Evolutionary conservation across 257 asterid species (phyloP).

Genomic region (Gentiana macrophylla): DNA sequence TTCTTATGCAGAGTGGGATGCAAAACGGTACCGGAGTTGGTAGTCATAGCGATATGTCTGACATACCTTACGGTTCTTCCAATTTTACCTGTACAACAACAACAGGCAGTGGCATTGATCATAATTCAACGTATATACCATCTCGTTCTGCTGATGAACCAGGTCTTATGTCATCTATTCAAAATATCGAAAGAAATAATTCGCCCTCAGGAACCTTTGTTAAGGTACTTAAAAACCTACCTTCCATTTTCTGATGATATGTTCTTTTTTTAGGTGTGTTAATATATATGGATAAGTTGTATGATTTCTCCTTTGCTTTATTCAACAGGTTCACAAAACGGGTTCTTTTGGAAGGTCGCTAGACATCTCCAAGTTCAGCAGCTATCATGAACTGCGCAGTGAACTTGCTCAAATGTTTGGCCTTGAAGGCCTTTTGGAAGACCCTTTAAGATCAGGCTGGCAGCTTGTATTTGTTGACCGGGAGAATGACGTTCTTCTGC

Average conservation of each 20-base stretch:
- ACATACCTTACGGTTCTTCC: slow-evolving; percentile 35
- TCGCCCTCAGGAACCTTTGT: slow-evolving; percentile 46
- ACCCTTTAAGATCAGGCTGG: slow-evolving; percentile 98
- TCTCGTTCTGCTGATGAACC: slow-evolving; percentile 41
- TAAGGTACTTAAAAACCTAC: slow-evolving; percentile 27
- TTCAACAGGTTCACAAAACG: slow-evolving; percentile 49
- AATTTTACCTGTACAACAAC: slow-evolving; percentile 38
- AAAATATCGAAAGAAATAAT: slow-evolving; percentile 32
- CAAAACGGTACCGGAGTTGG: slow-evolving; percentile 40
- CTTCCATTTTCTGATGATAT: background rate
- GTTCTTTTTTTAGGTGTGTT: background rate
- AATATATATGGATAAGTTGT: background rate
- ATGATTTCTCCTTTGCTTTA: background rate
- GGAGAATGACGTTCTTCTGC: slow-evolving; percentile 81
- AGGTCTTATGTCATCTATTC: slow-evolving; percentile 32
- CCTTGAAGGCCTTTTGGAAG: slow-evolving; percentile 74
- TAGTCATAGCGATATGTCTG: slow-evolving; percentile 31
- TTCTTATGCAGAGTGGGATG: slow-evolving; percentile 40
- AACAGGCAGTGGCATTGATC: slow-evolving; percentile 31
- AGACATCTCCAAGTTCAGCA: slow-evolving; percentile 65
- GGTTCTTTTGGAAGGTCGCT: slow-evolving; percentile 76
- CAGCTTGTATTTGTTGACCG: slow-evolving; percentile 98
- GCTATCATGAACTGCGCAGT: slow-evolving; percentile 67
- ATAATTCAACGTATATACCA: slow-evolving; percentile 29
- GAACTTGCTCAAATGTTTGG: slow-evolving; percentile 74